Evolutionary conservation across 2,329 filamentous ascomycete genomes (phyloP).

Genomic region (Aspergillus hiratsukae): DNA sequence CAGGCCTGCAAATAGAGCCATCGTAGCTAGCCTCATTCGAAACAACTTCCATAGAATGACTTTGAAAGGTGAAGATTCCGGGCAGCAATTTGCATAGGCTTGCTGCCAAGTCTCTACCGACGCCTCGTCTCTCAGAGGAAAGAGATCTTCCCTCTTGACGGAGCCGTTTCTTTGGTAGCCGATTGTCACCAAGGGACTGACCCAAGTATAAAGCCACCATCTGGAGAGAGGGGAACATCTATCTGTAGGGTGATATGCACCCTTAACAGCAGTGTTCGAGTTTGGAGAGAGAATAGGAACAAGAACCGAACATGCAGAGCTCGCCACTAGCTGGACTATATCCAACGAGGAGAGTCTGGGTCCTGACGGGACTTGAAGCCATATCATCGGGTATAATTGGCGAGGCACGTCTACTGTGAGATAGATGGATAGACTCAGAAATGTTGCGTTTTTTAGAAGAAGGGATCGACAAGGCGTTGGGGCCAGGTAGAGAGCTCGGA

Average conservation of each 20-base stretch:
- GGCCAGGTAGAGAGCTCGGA: conserved; percentile 1
- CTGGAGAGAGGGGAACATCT: conserved; percentile 5
- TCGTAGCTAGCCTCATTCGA: not conserved
- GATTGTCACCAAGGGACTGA: conserved; percentile 4
- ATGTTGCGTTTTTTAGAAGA: not conserved
- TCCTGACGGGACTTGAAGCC: not conserved
- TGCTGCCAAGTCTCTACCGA: conserved; percentile 2
- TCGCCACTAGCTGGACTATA: not conserved
- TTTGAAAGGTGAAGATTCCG: not conserved
- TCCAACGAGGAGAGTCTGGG: not conserved
- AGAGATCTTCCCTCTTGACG: conserved; percentile 1
- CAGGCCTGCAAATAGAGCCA: conserved; percentile 3
- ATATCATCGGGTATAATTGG: conserved; percentile 7
- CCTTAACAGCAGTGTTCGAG: not conserved
- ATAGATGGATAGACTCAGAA: conserved; percentile 4
- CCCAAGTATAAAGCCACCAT: conserved; percentile 12
- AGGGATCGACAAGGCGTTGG: not conserved
- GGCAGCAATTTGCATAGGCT: not conserved
- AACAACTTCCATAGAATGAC: conserved; percentile 6
- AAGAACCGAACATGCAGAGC: conserved; percentile 1
- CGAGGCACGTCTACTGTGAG: conserved; percentile 2
- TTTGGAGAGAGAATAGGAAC: conserved; percentile 4
- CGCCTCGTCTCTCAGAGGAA: not conserved
- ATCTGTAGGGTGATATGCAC: conserved; percentile 1
- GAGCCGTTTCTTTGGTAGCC: conserved; percentile 1